Evolutionary conservation across 2,329 filamentous ascomycete genomes (phyloP), one percentile per base, ranked within the genome.

Genomic region (Trichoderma sp.): DNA sequence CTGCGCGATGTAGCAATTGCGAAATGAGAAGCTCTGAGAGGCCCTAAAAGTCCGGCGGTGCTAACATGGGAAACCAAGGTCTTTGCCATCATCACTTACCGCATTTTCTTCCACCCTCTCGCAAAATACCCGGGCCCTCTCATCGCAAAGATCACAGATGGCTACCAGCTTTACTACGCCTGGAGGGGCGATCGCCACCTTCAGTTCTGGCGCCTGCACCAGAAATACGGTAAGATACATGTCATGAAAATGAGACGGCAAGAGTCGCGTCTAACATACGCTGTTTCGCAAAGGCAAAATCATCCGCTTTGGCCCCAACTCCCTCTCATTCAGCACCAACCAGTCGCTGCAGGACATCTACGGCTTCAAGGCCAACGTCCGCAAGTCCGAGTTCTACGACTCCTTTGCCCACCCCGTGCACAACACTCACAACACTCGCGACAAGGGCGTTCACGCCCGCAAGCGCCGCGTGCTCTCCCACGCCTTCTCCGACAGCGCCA

Each of bases 221-320:
- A 89, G 73, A 85, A 86, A 76, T 94, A 96, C 75, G 92, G 91
- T 83, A 79, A 71, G 78, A 74, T 49, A 49, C 8, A 49, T 24
- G 8, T n/a, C 16, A 14, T 13, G 29, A 24, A 11, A 64, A 14
- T 35, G 7, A 31, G 2, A 47, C 35, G 5, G 21, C 6, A 5
- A 49, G 47, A 21, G 10, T 49, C 21, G 47, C 16, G 24, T 24
- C 70, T 67, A 31, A 66, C 69, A 33, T 16, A 13, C 43, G 33
- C 37, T 65, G 52, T 27, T 11, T 19, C 21, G 43, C 66, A 19
- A 59, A 88, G 87, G 88, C 73, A 81, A 83, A n/a, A 78, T 89
- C 62, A 91, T 95, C n/a, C 91, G 93, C 33, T 92, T 91, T 72
- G 91, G 91, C 0, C 93, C 93, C 56, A 93, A 93, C 78, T 88